Conservation (phyloP, 805 yeast genomes). For the Hanseniaspora singularis region DNA sequence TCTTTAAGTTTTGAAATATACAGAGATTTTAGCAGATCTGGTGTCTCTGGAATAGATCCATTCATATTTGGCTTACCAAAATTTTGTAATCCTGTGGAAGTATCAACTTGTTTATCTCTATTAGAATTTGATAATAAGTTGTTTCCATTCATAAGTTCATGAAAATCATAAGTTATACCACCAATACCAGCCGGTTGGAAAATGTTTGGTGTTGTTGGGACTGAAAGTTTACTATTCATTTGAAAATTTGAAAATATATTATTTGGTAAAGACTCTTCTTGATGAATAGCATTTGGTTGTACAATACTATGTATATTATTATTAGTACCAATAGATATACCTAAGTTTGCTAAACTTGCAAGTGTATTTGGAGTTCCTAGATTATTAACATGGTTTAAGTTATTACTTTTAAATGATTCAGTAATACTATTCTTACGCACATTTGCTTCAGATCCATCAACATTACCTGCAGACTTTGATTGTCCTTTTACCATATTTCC, state of each 20-base stretch:
- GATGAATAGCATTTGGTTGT: conserved; percentile 18
- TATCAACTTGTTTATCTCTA: no score
- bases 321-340: conserved; percentile 16
- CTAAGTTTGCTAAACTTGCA: conserved; percentile 3
- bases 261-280: conserved; percentile 5
- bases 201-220: conserved; percentile 20
- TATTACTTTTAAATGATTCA: neutral
- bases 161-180: conserved; percentile 27
- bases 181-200: conserved; percentile 26
- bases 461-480: no score
- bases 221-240: conserved; percentile 15
- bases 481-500: no score
- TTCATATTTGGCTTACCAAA: no score
- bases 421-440: no score
- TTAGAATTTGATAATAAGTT: no score
- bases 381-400: neutral
- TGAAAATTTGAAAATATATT: conserved; percentile 16
- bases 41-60: conserved; percentile 20
- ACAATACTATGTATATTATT: conserved; percentile 20
- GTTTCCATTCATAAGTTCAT: conserved; percentile 20
- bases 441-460: no score
- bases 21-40: conserved; percentile 27
- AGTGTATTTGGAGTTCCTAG: conserved; percentile 9
- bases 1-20: conserved; percentile 18
- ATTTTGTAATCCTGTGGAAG: no score